phyloP scores from a whole-genome alignment of 768 basidiomycete species.

The Agaricus blazei region DNA sequence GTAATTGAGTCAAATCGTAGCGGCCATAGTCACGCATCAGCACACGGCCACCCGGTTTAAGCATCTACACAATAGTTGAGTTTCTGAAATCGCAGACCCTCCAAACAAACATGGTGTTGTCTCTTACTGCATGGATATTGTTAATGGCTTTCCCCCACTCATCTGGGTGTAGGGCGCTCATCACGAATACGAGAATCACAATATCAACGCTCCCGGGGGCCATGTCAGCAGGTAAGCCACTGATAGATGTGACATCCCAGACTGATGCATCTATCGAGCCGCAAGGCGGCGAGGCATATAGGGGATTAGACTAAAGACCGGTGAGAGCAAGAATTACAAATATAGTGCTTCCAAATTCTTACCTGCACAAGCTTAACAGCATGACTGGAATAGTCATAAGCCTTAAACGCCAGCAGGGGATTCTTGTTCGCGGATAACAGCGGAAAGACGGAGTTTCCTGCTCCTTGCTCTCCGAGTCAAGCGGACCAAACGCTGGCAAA shows the following conservation, averaged over 20 bases:
- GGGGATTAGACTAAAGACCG: slow-evolving; percentile 52
- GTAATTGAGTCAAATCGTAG: slow-evolving; percentile 89
- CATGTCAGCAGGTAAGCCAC: slow-evolving; percentile 57
- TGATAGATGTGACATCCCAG: slow-evolving; percentile 81
- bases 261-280: slow-evolving; percentile 77
- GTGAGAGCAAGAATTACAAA: background rate
- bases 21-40: slow-evolving; percentile 93
- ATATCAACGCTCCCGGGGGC: slow-evolving; percentile 75
- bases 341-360: slow-evolving; percentile 12
- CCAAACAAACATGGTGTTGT: background rate
- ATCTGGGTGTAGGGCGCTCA: slow-evolving; percentile 87
- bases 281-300: slow-evolving; percentile 61
- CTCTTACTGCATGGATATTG: slow-evolving; percentile 69
- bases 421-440: slow-evolving; percentile 81
- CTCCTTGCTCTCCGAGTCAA: slow-evolving; percentile 45
- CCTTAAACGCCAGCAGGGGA: slow-evolving; percentile 63
- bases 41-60: slow-evolving; percentile 84
- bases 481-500: background rate
- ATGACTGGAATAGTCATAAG: slow-evolving; percentile 88
- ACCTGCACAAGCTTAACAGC: slow-evolving; percentile 91
- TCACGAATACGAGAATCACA: slow-evolving; percentile 87
- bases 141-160: slow-evolving; percentile 85
- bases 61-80: slow-evolving; percentile 44
- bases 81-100: background rate
- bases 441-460: slow-evolving; percentile 94